Base-by-base conservation (phyloP, 768 basidiomycete genomes). In the Pholiota conissans region DNA sequence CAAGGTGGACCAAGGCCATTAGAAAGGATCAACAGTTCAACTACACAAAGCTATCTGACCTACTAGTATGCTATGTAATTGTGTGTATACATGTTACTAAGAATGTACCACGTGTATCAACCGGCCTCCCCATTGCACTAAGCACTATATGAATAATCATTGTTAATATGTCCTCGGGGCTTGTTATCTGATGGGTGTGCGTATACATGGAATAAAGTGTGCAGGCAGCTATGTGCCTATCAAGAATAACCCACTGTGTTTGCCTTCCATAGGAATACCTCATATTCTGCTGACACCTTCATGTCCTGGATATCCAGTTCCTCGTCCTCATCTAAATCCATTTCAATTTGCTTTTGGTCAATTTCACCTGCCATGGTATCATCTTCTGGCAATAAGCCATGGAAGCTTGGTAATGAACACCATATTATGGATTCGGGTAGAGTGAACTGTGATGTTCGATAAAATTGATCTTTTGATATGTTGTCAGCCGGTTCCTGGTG, bases 251-350 rank as follows among this genome's bases (percentile, higher is more conserved):
- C 16, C 14, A 39, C 37, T 5, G 7, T 16, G 5, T n/a, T 32
- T 32, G 13, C 9, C 22, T 22, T 54, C 63, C 61, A 83, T 80
- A 84, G 24, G 83, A 67, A n/a, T 56, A 63, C 60, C 67, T 86
- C 82, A 52, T 77, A 73, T 20, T 52, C 58, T 29, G 57, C 63
- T 22, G 73, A 77, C 13, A 60, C 32, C 27, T 27, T 29, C 27
- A 49, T 27, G 49, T 71, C 69, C 47, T 60, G 35, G 18, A 14
- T 28, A 48, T 70, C 59, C 10, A 67, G 29, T 18, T 58, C 51
- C 6, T 63, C 61, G 7, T 71, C 69, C 1, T 61, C 63, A 0
- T 57, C n/a, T n/a, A n/a, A n/a, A n/a, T n/a, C 39, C 11, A 66
- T 32, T 51, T 57, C 22, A 35, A 82, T 52, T 22, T 61, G 71